Percentiles rank a stretch among this genome's conserved stretches.
Evolutionary conservation across 2,329 filamentous ascomycete genomes (phyloP).

Genomic region (Phyllosticta citribraziliensis): DNA sequence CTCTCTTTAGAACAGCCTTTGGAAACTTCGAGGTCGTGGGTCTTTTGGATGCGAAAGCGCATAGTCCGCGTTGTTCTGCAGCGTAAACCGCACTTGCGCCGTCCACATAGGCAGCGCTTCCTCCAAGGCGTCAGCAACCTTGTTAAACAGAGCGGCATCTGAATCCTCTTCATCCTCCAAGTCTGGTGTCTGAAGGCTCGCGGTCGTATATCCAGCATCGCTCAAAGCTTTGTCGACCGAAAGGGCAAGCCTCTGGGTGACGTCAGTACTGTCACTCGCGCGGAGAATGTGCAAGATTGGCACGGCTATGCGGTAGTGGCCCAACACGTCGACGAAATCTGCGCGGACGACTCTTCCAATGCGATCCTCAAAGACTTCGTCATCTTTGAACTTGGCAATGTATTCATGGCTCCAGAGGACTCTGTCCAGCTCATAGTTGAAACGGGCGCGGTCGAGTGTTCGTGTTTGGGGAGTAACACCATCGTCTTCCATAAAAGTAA

Average conservation of each 20-base stretch:
- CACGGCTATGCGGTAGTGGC: not conserved
- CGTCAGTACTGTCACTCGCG: no score
- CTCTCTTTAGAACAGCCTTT: no score
- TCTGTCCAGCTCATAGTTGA: not conserved
- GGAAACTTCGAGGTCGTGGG: no score
- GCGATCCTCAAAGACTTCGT: not conserved
- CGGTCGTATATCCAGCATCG: not conserved
- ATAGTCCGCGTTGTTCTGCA: not conserved
- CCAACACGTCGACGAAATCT: not conserved
- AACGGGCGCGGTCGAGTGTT: not conserved
- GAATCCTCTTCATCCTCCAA: not conserved
- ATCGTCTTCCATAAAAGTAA: no score
- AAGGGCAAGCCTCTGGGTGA: not conserved
- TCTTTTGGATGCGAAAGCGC: not conserved
- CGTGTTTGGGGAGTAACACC: no score
- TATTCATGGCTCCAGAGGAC: not conserved
- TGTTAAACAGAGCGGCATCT: no score
- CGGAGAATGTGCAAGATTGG: not conserved
- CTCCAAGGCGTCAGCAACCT: not conserved
- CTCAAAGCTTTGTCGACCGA: not conserved
- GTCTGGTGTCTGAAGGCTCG: not conserved
- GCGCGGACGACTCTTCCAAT: not conserved
- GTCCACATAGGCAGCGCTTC: not conserved
- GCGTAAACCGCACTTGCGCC: not conserved
- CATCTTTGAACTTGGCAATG: not conserved